Conservation (phyloP, 2,329 filamentous ascomycete species). For the Neonectria sp. region DNA sequence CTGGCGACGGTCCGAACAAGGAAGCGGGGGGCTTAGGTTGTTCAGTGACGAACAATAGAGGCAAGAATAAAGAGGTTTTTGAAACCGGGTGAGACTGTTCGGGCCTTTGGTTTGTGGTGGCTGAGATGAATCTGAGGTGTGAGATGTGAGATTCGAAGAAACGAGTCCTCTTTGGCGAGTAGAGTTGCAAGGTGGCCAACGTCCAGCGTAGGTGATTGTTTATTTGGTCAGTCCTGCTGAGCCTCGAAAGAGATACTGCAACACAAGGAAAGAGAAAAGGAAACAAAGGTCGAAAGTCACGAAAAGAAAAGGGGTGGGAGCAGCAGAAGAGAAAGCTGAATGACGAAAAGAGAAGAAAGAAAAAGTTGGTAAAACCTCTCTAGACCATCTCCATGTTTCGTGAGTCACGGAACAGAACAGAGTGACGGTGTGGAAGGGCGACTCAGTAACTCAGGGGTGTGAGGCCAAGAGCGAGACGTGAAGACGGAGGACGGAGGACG, state of each 20-base stretch:
- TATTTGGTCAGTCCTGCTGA: conserved; percentile 48
- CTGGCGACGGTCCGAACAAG: conserved; percentile 7
- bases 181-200: conserved; percentile 11
- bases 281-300: conserved; percentile 33
- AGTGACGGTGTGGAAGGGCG: conserved; percentile 37
- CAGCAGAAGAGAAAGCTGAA: conserved; percentile 31
- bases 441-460: conserved; percentile 23
- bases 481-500: conserved; percentile 34
- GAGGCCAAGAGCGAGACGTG: conserved; percentile 20
- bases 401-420: conserved; percentile 45
- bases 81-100: conserved; percentile 13
- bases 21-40: conserved; percentile 5
- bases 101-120: conserved; percentile 2
- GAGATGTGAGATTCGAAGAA: not conserved
- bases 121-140: conserved; percentile 5
- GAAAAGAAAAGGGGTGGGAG: conserved; percentile 9
- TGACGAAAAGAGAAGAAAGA: conserved; percentile 36
- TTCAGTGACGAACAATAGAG: conserved; percentile 17
- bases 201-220: conserved; percentile 38
- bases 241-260: conserved; percentile 34
- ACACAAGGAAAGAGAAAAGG: conserved; percentile 37
- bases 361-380: conserved; percentile 35
- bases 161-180: not conserved
- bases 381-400: conserved; percentile 44
- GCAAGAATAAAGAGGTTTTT: conserved; percentile 11